Conservation (phyloP, 441 rosid genomes). For the Brassica balearica region DNA sequence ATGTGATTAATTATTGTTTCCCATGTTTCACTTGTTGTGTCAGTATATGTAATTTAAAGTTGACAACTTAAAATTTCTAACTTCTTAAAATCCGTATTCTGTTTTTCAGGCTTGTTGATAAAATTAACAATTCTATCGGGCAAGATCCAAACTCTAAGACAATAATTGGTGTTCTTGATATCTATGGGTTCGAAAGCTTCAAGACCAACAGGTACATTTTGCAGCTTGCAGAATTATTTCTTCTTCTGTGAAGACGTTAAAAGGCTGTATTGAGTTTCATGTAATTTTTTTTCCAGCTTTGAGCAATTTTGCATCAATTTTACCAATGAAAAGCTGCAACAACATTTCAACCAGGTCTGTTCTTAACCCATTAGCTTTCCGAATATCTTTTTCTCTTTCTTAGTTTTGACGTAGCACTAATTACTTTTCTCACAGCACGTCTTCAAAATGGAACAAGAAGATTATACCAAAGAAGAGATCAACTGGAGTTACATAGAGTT, state of each 20-base stretch:
- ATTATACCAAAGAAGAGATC: conserved; percentile 92
- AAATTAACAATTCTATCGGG: conserved; percentile 78
- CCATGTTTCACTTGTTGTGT: background rate
- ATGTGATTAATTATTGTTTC: background rate
- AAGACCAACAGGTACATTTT: conserved; percentile 76
- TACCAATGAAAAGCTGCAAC: conserved; percentile 98
- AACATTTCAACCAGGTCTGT: conserved; percentile 94
- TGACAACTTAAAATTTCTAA: background rate
- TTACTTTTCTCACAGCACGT: conserved; percentile 61
- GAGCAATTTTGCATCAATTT: conserved; percentile 98
- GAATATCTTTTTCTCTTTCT: background rate
- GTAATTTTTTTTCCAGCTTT: conserved; percentile 60
- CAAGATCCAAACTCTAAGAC: conserved; percentile 77
- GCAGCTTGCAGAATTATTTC: background rate
- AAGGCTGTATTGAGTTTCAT: background rate
- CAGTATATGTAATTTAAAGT: conserved; percentile 1
- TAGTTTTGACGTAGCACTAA: conserved; percentile 1
- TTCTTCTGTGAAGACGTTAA: background rate
- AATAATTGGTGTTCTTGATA: conserved; percentile 86
- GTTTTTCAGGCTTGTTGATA: conserved; percentile 73
- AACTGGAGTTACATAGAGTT: conserved; percentile 99
- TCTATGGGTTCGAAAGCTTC: conserved; percentile 97
- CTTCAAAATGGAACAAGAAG: conserved; percentile 99
- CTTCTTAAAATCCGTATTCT: conserved; percentile 20
- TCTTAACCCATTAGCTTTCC: background rate